These are phyloP conservation scores for Mycena maculata DNA, from an alignment of 768 basidiomycete genomes.

Conservation along the genomic window DNA sequence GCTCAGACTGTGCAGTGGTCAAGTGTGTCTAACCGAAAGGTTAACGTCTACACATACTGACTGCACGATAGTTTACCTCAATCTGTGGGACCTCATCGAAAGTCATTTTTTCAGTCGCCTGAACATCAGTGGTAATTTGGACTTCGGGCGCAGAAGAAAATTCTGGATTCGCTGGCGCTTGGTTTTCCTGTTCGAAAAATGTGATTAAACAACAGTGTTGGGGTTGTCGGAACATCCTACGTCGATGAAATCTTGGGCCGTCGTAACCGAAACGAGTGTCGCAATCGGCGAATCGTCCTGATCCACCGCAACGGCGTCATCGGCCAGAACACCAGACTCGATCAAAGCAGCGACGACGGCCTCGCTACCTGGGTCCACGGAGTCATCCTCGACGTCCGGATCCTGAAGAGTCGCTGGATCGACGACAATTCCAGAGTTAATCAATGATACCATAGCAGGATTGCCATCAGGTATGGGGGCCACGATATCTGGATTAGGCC, in stretches of 20 bases:
- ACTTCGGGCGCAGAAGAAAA: background rate
- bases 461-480: background rate
- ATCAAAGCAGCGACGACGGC: conserved; percentile 32
- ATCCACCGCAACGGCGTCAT: background rate
- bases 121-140: background rate
- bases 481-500: background rate
- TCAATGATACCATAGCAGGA: background rate
- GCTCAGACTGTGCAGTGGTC: conserved; percentile 12
- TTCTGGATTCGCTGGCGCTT: background rate
- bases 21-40: conserved; percentile 14
- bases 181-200: background rate
- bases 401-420: conserved; percentile 33
- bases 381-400: conserved; percentile 32
- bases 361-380: conserved; percentile 27
- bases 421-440: conserved; percentile 26
- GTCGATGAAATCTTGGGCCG: background rate
- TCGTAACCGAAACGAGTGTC: background rate
- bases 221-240: background rate
- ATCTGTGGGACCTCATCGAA: background rate
- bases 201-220: background rate
- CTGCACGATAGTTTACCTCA: conserved; percentile 9
- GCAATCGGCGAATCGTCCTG: background rate
- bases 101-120: background rate
- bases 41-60: background rate
- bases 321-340: conserved; percentile 24